A percentile compares a stretch with the other conserved stretches of the same genome.
Conservation (phyloP, 345 rosid species). For the Syzygium oleosum region DNA sequence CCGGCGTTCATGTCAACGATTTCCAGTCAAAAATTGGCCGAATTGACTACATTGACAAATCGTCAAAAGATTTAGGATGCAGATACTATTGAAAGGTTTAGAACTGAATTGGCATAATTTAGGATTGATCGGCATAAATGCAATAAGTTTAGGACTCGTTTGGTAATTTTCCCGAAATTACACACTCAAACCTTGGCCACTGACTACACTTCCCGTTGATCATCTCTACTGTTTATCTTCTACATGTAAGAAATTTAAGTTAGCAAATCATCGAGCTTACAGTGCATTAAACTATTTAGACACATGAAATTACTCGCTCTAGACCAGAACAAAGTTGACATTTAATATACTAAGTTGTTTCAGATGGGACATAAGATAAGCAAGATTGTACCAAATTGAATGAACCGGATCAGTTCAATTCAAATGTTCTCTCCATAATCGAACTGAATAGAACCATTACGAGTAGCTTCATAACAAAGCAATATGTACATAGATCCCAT, state of each 20-base stretch:
- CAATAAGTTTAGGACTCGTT: no score
- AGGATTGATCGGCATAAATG: no score
- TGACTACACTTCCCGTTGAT: neutral
- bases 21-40: no score
- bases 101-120: no score
- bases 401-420: neutral
- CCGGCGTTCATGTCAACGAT: no score
- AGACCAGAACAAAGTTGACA: neutral
- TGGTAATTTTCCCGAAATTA: neutral
- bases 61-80: no score
- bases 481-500: neutral
- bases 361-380: neutral
- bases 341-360: neutral
- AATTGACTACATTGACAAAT: no score
- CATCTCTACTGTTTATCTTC: neutral
- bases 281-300: neutral
- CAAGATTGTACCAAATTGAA: neutral
- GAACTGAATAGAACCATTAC: neutral
- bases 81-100: no score
- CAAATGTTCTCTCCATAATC: neutral
- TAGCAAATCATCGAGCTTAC: neutral
- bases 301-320: neutral
- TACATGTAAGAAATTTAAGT: neutral
- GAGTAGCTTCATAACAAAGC: neutral
- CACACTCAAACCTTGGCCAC: neutral